Evolutionary conservation across 148 eudicot species (phyloP).

Genomic region (Vaccinium corymbosum): DNA sequence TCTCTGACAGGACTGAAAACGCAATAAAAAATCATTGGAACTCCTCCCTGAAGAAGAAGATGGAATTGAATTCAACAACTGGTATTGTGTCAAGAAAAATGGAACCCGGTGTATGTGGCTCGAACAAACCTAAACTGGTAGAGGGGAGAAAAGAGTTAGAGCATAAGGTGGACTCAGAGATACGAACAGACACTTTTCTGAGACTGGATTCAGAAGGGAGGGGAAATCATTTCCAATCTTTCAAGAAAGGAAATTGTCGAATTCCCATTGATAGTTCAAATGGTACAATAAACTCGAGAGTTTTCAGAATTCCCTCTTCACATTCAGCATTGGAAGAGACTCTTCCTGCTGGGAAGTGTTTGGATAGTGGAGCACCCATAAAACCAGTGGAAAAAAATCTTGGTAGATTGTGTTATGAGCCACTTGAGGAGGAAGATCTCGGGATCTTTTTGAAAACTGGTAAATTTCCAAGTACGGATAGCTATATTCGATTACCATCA

Average conservation of each 20-base stretch:
- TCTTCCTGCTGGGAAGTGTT: neutral
- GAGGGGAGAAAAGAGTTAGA: neutral
- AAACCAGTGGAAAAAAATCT: neutral
- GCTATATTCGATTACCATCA: constrained; percentile 7
- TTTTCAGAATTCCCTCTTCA: neutral
- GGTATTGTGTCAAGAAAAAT: constrained; percentile 4
- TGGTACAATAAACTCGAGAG: neutral
- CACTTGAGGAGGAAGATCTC: constrained; percentile 16
- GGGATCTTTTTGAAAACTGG: constrained; percentile 1
- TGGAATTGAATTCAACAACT: neutral
- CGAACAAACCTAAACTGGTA: neutral
- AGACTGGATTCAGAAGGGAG: neutral
- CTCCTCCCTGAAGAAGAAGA: constrained; percentile 60
- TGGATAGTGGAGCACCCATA: neutral
- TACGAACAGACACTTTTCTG: neutral
- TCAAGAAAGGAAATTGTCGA: constrained; percentile 1
- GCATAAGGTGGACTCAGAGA: neutral
- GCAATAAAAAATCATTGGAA: constrained; percentile 92
- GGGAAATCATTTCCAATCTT: constrained; percentile 13
- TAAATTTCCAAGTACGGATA: constrained; percentile 20
- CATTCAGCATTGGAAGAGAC: neutral
- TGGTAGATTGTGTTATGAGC: constrained; percentile 22
- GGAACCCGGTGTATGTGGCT: neutral
- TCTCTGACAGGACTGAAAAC: constrained; percentile 70
- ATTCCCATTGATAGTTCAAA: neutral